phyloP scores from a whole-genome alignment of 1,139 yeast species.

The Torulaspora pretoriensis region DNA sequence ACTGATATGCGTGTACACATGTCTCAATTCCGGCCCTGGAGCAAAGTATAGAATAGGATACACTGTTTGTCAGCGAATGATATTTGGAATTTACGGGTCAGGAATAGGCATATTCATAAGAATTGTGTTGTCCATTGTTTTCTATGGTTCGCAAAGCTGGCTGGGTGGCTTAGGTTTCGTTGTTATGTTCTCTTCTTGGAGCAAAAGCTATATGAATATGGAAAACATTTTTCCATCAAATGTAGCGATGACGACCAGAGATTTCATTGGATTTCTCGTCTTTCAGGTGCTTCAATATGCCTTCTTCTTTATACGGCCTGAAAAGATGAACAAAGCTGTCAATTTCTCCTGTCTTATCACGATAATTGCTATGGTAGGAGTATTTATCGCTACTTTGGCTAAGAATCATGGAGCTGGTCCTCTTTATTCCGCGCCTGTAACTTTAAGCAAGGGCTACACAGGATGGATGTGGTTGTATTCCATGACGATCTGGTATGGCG shows the following conservation, averaged over 20 bases:
- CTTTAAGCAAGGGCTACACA: constrained; percentile 20
- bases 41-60: constrained; percentile 35
- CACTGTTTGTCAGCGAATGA: constrained; percentile 34
- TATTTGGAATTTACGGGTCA: constrained; percentile 38
- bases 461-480: constrained; percentile 37
- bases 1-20: constrained; percentile 28
- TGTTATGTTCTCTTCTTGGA: constrained; percentile 34
- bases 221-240: constrained; percentile 37
- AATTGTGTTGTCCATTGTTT: constrained; percentile 38
- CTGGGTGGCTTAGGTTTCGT: constrained; percentile 39
- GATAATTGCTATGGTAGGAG: constrained; percentile 36
- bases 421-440: constrained; percentile 24
- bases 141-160: constrained; percentile 38
- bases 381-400: constrained; percentile 31
- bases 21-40: constrained; percentile 33
- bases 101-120: constrained; percentile 38
- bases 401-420: constrained; percentile 31
- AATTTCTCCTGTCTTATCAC: constrained; percentile 33
- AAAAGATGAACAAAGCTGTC: constrained; percentile 31
- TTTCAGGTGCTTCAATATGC: constrained; percentile 33
- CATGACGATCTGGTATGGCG: constrained; percentile 38
- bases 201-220: constrained; percentile 35
- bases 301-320: constrained; percentile 31
- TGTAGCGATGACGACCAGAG: constrained; percentile 37
- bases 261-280: constrained; percentile 36